Evolutionary conservation across 2,329 filamentous ascomycete genomes (phyloP).

Genomic region (Paraconiothyrium brasiliense): DNA sequence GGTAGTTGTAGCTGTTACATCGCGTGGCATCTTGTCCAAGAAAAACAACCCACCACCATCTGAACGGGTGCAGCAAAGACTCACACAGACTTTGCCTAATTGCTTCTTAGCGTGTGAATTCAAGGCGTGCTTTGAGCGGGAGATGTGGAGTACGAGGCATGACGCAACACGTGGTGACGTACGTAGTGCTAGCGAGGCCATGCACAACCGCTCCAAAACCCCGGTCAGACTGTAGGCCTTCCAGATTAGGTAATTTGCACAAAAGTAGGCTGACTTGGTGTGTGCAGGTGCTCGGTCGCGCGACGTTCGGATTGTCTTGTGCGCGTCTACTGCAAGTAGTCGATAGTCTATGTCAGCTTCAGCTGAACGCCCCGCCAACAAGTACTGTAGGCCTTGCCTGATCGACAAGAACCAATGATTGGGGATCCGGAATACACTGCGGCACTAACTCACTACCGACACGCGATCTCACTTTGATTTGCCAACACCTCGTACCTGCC

Average conservation of each 20-base stretch:
- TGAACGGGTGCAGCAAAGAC: neutral
- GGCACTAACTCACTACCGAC: neutral
- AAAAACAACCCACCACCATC: neutral
- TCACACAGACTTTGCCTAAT: neutral
- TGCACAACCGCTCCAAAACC: neutral
- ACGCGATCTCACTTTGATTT: neutral
- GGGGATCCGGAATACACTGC: constrained; percentile 5
- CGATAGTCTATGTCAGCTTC: neutral
- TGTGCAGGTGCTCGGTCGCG: neutral
- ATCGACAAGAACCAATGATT: constrained; percentile 6
- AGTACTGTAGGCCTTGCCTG: neutral
- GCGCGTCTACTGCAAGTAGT: constrained; percentile 5
- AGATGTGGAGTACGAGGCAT: neutral
- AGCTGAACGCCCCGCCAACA: neutral
- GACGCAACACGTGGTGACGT: neutral
- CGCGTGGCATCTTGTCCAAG: too few relatives aligned
- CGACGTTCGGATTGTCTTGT: neutral
- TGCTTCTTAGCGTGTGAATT: neutral
- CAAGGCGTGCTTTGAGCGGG: neutral
- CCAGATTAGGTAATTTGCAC: neutral
- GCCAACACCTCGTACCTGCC: constrained; percentile 3
- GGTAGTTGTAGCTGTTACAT: too few relatives aligned
- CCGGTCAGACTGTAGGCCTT: neutral
- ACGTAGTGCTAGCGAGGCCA: neutral
- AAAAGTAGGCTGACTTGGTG: neutral